Evolutionary conservation across 805 yeast species (phyloP).

Genomic region (Candida glaebosa): DNA sequence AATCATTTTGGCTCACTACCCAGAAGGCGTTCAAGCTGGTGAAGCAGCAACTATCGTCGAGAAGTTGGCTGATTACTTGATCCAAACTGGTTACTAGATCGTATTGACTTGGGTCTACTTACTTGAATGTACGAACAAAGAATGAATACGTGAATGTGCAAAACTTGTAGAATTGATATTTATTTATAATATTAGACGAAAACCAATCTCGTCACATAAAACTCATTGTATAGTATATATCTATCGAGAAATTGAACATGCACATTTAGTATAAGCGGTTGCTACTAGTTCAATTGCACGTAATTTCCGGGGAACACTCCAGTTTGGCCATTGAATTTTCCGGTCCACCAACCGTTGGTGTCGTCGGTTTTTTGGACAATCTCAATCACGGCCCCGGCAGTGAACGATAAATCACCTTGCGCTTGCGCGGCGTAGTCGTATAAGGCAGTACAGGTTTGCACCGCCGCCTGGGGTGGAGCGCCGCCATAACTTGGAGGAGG

Average conservation of each 20-base stretch:
- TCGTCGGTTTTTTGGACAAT: conserved; percentile 79
- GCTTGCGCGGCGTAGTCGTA: conserved; percentile 94
- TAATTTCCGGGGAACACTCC: conserved; percentile 98
- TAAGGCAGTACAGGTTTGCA: conserved; percentile 77
- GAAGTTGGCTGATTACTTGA: conserved; percentile 91
- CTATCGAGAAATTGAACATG: not conserved
- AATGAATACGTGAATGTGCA: too few species aligned
- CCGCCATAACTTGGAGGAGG: conserved; percentile 30
- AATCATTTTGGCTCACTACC: conserved; percentile 89
- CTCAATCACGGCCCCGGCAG: conserved; percentile 84
- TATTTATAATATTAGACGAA: too few species aligned
- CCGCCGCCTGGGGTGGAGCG: conserved; percentile 24
- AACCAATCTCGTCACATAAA: too few species aligned
- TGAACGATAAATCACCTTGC: conserved; percentile 82
- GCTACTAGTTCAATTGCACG: conserved; percentile 65
- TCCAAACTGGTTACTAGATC: conserved; percentile 72
- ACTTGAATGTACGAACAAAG: too few species aligned
- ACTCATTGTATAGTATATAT: not conserved
- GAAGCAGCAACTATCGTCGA: conserved; percentile 95
- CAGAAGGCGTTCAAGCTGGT: conserved; percentile 86
- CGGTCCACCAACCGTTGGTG: conserved; percentile 98
- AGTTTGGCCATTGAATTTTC: conserved; percentile 72
- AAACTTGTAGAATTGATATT: too few species aligned
- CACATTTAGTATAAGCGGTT: too few species aligned
- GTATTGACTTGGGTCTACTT: not conserved